phyloP scores from a whole-genome alignment of 768 basidiomycete genomes.

The Boletus sp. region DNA sequence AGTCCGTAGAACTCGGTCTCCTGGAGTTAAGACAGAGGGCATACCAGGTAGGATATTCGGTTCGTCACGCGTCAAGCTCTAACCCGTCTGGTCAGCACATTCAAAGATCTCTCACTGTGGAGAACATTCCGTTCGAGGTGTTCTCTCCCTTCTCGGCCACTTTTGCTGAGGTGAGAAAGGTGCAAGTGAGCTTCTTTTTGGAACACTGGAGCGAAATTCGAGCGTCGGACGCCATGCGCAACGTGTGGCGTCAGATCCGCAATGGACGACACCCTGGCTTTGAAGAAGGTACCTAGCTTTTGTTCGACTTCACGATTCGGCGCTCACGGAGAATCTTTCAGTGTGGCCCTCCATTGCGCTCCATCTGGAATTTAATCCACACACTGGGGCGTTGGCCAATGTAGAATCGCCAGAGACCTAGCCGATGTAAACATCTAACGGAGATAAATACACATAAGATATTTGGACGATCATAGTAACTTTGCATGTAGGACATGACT shows the following conservation, averaged over 20 bases:
- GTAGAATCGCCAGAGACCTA: conserved; percentile 18
- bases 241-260: conserved; percentile 84
- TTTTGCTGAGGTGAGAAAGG: conserved; percentile 80
- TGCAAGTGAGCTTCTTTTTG: conserved; percentile 77
- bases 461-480: conserved; percentile 8
- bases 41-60: conserved; percentile 39
- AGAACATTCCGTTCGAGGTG: conserved; percentile 83
- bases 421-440: conserved; percentile 4
- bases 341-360: conserved; percentile 70
- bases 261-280: conserved; percentile 83
- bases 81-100: conserved; percentile 54
- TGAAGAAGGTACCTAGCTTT: conserved; percentile 62
- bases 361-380: conserved; percentile 59
- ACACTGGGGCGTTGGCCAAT: conserved; percentile 25
- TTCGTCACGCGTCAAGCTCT: background rate
- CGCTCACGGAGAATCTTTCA: conserved; percentile 25
- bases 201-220: conserved; percentile 83
- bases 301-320: background rate
- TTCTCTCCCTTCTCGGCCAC: conserved; percentile 84
- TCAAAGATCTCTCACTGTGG: conserved; percentile 66
- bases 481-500: conserved; percentile 5
- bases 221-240: conserved; percentile 77
- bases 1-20: conserved; percentile 61
- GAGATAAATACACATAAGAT: conserved; percentile 3
- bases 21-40: conserved; percentile 72